Evolutionary conservation across 2,329 filamentous ascomycete species (phyloP).

Genomic region (Trichoderma pleuroti): DNA sequence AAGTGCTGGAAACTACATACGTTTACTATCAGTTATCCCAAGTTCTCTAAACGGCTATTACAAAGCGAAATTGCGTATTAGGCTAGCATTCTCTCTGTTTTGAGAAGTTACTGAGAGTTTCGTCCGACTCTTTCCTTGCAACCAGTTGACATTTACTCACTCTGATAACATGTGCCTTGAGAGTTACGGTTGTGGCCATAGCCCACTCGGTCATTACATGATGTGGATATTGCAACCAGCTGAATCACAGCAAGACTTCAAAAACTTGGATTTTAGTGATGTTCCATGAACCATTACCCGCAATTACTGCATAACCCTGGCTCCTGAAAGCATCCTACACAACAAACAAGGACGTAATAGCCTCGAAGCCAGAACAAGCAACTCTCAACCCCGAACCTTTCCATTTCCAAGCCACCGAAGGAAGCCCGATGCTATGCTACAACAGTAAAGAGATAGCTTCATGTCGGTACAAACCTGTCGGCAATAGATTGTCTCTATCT

Average conservation of each 20-base stretch:
- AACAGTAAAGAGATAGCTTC: background rate
- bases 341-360: background rate
- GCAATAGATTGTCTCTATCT: background rate
- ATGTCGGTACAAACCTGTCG: background rate
- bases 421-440: conserved; percentile 2
- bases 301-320: background rate
- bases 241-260: background rate
- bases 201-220: background rate
- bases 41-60: background rate
- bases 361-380: background rate
- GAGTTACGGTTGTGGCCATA: too few relatives aligned
- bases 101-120: background rate
- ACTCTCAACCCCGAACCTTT: background rate
- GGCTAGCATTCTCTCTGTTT: background rate
- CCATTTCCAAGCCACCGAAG: background rate
- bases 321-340: background rate
- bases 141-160: background rate
- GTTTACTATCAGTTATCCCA: background rate
- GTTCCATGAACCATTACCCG: background rate
- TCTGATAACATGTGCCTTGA: background rate
- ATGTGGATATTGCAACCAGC: background rate
- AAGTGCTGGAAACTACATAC: background rate
- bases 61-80: background rate
- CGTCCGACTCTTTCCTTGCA: background rate
- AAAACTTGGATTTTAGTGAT: background rate